phyloP scores from a whole-genome alignment of 2,329 filamentous ascomycete species.

The Coleophoma eucalyptorum region DNA sequence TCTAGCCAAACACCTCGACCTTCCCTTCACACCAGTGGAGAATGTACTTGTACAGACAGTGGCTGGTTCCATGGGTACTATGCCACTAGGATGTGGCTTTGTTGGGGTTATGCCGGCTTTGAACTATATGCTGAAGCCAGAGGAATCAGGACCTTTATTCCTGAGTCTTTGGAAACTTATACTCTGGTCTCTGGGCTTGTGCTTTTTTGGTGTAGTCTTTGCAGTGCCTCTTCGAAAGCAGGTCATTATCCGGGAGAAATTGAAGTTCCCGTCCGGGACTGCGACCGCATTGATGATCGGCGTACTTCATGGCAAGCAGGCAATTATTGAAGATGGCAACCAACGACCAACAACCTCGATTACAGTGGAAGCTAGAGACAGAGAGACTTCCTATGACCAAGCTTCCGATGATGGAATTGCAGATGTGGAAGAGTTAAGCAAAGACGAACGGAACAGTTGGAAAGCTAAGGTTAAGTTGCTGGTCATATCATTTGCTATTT shows the following conservation, averaged over 20 bases:
- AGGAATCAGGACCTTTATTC: slow-evolving; percentile 74
- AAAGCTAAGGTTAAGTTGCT: slow-evolving; percentile 33
- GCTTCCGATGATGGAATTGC: slow-evolving; percentile 5
- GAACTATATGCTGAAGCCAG: slow-evolving; percentile 74
- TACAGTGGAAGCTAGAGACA: not conserved
- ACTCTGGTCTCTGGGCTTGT: slow-evolving; percentile 87
- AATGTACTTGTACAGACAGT: slow-evolving; percentile 97
- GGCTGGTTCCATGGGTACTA: slow-evolving; percentile 90
- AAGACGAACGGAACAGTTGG: slow-evolving; percentile 23
- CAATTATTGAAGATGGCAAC: slow-evolving; percentile 20
- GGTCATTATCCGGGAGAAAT: slow-evolving; percentile 86
- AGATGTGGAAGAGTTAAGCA: slow-evolving; percentile 20
- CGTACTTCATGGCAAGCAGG: slow-evolving; percentile 71
- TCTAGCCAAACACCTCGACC: slow-evolving; percentile 65
- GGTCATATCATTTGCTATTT: slow-evolving; percentile 52
- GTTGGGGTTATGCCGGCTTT: slow-evolving; percentile 92
- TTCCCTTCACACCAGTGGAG: slow-evolving; percentile 90
- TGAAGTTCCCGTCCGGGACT: slow-evolving; percentile 93
- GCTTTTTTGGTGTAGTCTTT: slow-evolving; percentile 96
- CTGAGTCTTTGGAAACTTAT: slow-evolving; percentile 75
- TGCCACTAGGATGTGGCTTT: slow-evolving; percentile 93
- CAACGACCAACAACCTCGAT: slow-evolving; percentile 7
- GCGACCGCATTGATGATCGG: slow-evolving; percentile 92
- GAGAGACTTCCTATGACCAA: not conserved
- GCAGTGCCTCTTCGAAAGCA: slow-evolving; percentile 87